Conservation (phyloP, 2,329 filamentous ascomycete genomes). For the Ascochyta fabae region DNA sequence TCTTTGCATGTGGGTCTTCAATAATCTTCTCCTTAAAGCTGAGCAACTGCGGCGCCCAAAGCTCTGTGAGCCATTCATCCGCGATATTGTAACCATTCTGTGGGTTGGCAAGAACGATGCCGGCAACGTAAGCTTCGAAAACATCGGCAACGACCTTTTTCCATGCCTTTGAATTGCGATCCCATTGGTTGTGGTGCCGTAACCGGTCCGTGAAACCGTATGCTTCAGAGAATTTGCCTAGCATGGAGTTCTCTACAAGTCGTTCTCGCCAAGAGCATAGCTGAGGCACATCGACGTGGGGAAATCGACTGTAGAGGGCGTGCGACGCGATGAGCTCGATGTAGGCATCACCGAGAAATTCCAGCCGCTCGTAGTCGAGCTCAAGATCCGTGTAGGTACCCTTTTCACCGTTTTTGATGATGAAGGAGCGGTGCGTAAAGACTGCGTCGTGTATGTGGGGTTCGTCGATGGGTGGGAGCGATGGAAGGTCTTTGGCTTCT, state of each 20-base stretch:
- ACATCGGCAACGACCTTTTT: constrained; percentile 83
- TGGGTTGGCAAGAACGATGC: constrained; percentile 72
- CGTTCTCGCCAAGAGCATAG: constrained; percentile 78
- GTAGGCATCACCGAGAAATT: constrained; percentile 89
- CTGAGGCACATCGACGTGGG: constrained; percentile 68
- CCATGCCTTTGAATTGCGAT: constrained; percentile 41
- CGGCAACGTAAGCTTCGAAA: constrained; percentile 90
- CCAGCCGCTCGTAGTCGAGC: constrained; percentile 76
- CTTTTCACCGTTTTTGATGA: constrained; percentile 28
- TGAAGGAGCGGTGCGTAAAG: constrained; percentile 65
- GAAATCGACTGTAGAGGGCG: constrained; percentile 77
- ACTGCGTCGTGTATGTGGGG: constrained; percentile 65
- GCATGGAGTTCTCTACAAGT: constrained; percentile 79
- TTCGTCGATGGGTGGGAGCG: constrained; percentile 68
- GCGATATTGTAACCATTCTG: constrained; percentile 66
- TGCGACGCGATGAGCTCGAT: constrained; percentile 77
- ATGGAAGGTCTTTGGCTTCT: constrained; percentile 55
- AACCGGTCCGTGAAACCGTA: constrained; percentile 75
- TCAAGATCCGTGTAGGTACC: constrained; percentile 26
- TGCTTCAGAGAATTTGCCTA: constrained; percentile 70
- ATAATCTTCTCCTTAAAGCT: constrained; percentile 38
- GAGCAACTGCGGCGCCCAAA: constrained; percentile 66
- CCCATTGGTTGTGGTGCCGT: constrained; percentile 53
- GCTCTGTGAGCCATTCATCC: constrained; percentile 72
- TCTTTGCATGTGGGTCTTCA: constrained; percentile 50